Percentiles rank a stretch among this genome's conserved stretches.
Conservation (phyloP, 371 early-diverging fungal genomes). For the Rhizopus delemar region DNA sequence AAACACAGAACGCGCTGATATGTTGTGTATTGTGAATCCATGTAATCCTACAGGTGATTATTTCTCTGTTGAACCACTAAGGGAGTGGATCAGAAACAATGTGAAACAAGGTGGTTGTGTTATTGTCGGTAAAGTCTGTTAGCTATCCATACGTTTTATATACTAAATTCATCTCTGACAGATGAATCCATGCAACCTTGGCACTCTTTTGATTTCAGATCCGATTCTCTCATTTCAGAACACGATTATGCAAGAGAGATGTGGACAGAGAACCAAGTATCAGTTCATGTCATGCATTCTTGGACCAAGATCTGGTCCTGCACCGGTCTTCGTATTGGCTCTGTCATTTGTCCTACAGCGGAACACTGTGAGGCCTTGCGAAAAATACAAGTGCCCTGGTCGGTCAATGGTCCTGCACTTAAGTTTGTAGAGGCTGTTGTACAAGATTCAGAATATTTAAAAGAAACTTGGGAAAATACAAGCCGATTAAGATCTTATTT, state of each 20-base stretch:
- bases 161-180: constrained; percentile 5
- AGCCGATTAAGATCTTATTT: constrained; percentile 64
- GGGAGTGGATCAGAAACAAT: constrained; percentile 68
- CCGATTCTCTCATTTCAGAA: constrained; percentile 73
- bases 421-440: constrained; percentile 80
- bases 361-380: constrained; percentile 68
- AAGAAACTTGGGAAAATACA: constrained; percentile 77
- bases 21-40: constrained; percentile 81
- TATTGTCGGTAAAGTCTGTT: constrained; percentile 60
- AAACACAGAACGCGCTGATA: constrained; percentile 54
- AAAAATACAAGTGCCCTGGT: constrained; percentile 84
- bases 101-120: constrained; percentile 69
- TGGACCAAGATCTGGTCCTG: constrained; percentile 94
- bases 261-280: constrained; percentile 62
- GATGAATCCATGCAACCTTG: constrained; percentile 92
- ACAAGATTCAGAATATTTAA: constrained; percentile 63
- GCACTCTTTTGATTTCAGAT: constrained; percentile 73
- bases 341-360: constrained; percentile 79
- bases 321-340: constrained; percentile 85
- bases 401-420: constrained; percentile 81
- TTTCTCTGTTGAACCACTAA: constrained; percentile 64
- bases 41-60: constrained; percentile 90
- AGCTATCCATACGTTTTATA: neutral
- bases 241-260: constrained; percentile 58
- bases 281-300: constrained; percentile 83